Evolutionary conservation across 2,329 filamentous ascomycete genomes (phyloP).

Genomic region (Calonectria pseudoreteaudii): DNA sequence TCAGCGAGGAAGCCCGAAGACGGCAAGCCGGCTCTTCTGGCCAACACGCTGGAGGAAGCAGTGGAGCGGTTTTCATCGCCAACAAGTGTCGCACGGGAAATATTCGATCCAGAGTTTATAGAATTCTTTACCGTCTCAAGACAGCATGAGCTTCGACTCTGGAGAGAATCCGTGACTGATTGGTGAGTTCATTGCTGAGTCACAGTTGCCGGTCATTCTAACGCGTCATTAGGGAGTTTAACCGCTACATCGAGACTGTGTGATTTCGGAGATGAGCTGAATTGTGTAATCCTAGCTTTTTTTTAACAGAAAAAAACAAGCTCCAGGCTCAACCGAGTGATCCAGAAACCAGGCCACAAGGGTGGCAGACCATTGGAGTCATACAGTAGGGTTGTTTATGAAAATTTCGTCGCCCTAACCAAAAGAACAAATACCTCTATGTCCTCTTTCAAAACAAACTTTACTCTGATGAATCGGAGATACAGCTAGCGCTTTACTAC

Average conservation of each 20-base stretch:
- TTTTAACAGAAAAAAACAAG: too few relatives aligned
- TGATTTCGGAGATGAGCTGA: neutral
- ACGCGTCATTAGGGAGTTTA: conserved; percentile 20
- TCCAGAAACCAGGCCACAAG: too few relatives aligned
- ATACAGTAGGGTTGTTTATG: too few relatives aligned
- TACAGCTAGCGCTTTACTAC: too few relatives aligned
- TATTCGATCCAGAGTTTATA: conserved; percentile 79
- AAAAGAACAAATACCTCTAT: too few relatives aligned
- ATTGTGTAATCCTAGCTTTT: too few relatives aligned
- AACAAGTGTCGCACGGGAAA: conserved; percentile 77
- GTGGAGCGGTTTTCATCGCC: conserved; percentile 71
- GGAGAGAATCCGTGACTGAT: conserved; percentile 82
- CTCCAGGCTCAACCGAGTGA: too few relatives aligned
- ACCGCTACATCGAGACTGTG: conserved; percentile 25
- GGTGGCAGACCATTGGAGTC: too few relatives aligned
- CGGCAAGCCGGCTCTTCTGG: conserved; percentile 42
- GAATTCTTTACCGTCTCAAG: conserved; percentile 75
- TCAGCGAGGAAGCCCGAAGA: conserved; percentile 8
- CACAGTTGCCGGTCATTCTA: neutral
- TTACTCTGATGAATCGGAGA: too few relatives aligned
- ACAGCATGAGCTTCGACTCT: conserved; percentile 77
- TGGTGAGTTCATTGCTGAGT: conserved; percentile 66
- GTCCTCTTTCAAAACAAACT: too few relatives aligned
- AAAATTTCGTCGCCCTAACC: too few relatives aligned
- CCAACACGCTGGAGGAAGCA: conserved; percentile 77